These are phyloP conservation scores for Clathrospora elynae DNA, from an alignment of 2,329 filamentous ascomycete genomes.

Conservation along the genomic window DNA sequence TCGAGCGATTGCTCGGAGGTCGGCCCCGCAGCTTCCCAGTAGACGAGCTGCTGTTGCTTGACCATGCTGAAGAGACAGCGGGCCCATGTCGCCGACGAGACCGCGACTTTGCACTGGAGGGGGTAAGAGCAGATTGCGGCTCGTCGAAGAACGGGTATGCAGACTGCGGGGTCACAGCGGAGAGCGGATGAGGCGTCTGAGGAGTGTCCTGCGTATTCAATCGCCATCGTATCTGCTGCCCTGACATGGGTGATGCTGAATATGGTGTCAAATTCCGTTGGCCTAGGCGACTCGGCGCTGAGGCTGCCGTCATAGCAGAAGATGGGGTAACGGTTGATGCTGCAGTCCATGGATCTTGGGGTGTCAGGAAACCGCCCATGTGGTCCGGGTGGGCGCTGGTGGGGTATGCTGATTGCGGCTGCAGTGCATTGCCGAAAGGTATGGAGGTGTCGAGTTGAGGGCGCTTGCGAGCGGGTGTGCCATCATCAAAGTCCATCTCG, in stretches of 20 bases:
- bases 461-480: constrained; percentile 58
- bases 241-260: constrained; percentile 50
- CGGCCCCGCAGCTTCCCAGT: constrained; percentile 77
- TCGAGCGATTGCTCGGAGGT: constrained; percentile 74
- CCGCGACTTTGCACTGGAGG: constrained; percentile 59
- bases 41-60: constrained; percentile 64
- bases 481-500: constrained; percentile 59
- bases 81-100: constrained; percentile 73
- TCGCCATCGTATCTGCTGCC: constrained; percentile 55
- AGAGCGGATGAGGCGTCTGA: constrained; percentile 73
- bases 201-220: constrained; percentile 66
- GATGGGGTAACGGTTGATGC: constrained; percentile 48
- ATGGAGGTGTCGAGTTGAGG: constrained; percentile 64
- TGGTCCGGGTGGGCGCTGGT: constrained; percentile 62
- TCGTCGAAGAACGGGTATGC: constrained; percentile 60
- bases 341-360: constrained; percentile 55
- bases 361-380: constrained; percentile 52
- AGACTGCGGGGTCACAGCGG: constrained; percentile 72
- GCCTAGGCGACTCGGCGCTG: constrained; percentile 43
- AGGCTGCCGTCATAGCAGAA: constrained; percentile 42
- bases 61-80: constrained; percentile 90
- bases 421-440: constrained; percentile 43
- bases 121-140: constrained; percentile 75
- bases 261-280: constrained; percentile 47
- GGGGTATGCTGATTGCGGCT: constrained; percentile 57